Evolutionary conservation across 2,329 filamentous ascomycete genomes (phyloP).

Genomic region (Ceratocystis variospora): DNA sequence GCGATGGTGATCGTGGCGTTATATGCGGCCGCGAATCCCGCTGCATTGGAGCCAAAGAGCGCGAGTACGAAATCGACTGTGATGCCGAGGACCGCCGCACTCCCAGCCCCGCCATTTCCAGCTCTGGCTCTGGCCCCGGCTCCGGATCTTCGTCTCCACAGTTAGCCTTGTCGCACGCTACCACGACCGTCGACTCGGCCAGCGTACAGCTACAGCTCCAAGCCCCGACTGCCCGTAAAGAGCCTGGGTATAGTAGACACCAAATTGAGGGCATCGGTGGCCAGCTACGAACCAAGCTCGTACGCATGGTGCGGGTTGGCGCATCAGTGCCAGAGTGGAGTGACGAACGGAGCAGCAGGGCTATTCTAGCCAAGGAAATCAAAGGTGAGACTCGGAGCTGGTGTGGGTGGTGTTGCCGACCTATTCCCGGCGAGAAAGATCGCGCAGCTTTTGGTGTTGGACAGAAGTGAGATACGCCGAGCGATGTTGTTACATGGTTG

Average conservation of each 20-base stretch:
- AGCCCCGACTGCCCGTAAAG: conserved; percentile 34
- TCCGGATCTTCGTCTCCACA: conserved; percentile 20
- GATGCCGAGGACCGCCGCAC: conserved; percentile 57
- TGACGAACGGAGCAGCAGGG: conserved; percentile 54
- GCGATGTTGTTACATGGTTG: neutral
- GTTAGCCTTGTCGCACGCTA: neutral
- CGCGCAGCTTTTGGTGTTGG: conserved; percentile 20
- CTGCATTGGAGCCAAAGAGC: conserved; percentile 63
- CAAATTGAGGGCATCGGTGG: conserved; percentile 88
- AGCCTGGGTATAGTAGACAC: conserved; percentile 67
- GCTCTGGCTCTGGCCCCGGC: conserved; percentile 20
- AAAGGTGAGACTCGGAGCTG: conserved; percentile 58
- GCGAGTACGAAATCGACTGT: conserved; percentile 75
- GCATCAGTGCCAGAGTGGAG: conserved; percentile 76
- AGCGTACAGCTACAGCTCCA: conserved; percentile 9
- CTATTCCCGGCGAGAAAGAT: conserved; percentile 48
- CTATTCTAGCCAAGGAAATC: conserved; percentile 57
- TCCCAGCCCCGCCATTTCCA: conserved; percentile 19
- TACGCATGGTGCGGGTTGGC: conserved; percentile 67
- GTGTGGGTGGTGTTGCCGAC: conserved; percentile 83
- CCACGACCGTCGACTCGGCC: conserved; percentile 18
- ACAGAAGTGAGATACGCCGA: neutral
- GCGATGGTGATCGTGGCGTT: conserved; percentile 76
- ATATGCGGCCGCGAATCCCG: conserved; percentile 66
- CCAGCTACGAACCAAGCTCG: conserved; percentile 74